Evolutionary conservation across 2,329 filamentous ascomycete genomes (phyloP), one percentile per base, ranked within the genome.

Genomic region (Cercospora sojina): DNA sequence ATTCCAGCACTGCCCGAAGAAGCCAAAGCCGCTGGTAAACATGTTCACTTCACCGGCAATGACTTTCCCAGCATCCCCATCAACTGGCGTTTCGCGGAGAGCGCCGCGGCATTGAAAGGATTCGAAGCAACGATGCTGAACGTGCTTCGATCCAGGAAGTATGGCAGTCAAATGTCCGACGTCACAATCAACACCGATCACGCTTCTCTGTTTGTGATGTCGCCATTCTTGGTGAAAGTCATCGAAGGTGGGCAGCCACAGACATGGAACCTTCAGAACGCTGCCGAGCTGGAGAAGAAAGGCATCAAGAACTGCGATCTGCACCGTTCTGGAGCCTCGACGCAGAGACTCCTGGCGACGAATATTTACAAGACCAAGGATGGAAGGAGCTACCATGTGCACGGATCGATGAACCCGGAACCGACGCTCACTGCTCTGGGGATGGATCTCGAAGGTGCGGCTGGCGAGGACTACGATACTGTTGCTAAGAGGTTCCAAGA

Each of bases 31-130:
- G 77, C 77, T 58, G 77, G 75, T 7, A 74, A 77, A 83, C 49
- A 74, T 70, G 61, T 70, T 20, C 16, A 41, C 0, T 85, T 84
- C 64, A 77, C 79, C 25, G 84, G 84, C 3, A 76, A 71, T 16
- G 71, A 77, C 25, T 72, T 74, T 29, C 84, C 84, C 0, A 81
- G 77, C 53, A 79, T 86, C 9, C 83, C 84, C 0, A 83, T 87
- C 73, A 85, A 84, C 60, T 87, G 85, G 84, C 79, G 84, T 2
- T 84, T 86, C 59, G 83, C 84, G 2, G 85, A 86, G 72, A 84
- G 83, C 56, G 66, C 64, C 3, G 64, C 67, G 9, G 64, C 82
- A 82, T 67, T 49, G 81, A 83, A 69, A 59, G 65, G 66, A 3
- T 67, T 69, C 41, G 68, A 71, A 62, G 71, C 69, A 16, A 62